Conservation (phyloP, 108 stramenopile genomes). For the Bacterosira constricta region DNA sequence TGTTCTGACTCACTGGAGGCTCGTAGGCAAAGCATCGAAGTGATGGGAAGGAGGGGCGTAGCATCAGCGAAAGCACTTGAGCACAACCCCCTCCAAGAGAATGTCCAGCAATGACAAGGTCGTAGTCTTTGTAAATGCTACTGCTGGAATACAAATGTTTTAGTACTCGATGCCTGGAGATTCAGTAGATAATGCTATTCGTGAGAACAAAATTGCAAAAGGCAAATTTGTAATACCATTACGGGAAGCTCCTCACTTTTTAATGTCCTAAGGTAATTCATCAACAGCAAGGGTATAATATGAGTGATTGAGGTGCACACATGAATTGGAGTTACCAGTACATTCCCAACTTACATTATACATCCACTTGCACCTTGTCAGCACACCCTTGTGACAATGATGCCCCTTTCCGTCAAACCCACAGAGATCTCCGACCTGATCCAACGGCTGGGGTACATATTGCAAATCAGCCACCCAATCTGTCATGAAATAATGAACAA, state of each 20-base stretch:
- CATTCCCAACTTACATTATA: too few relatives aligned
- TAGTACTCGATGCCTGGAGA: constrained; percentile 12
- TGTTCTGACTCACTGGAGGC: constrained; percentile 56
- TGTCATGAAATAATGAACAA: constrained; percentile 39
- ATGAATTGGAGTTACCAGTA: too few relatives aligned
- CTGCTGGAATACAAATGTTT: constrained; percentile 21
- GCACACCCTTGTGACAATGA: constrained; percentile 57
- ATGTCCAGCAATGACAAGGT: constrained; percentile 58
- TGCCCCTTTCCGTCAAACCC: constrained; percentile 58
- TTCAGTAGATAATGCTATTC: background rate
- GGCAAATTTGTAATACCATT: too few relatives aligned
- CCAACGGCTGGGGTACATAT: constrained; percentile 56
- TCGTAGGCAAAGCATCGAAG: constrained; percentile 59
- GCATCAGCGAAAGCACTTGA: constrained; percentile 58
- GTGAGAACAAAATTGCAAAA: background rate
- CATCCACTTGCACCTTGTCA: constrained; percentile 56
- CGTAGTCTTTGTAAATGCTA: constrained; percentile 27
- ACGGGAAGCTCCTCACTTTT: constrained; percentile 15
- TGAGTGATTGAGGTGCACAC: too few relatives aligned
- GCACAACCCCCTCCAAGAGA: constrained; percentile 74
- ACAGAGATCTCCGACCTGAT: constrained; percentile 43
- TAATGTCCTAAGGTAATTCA: too few relatives aligned
- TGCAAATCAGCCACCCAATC: constrained; percentile 75
- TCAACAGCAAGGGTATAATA: too few relatives aligned
- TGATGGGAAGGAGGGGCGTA: constrained; percentile 50